Evolutionary conservation across 176 grass and related monocot species (phyloP), one percentile per base, ranked within the genome.

Genomic region (Musa troglodytarum): DNA sequence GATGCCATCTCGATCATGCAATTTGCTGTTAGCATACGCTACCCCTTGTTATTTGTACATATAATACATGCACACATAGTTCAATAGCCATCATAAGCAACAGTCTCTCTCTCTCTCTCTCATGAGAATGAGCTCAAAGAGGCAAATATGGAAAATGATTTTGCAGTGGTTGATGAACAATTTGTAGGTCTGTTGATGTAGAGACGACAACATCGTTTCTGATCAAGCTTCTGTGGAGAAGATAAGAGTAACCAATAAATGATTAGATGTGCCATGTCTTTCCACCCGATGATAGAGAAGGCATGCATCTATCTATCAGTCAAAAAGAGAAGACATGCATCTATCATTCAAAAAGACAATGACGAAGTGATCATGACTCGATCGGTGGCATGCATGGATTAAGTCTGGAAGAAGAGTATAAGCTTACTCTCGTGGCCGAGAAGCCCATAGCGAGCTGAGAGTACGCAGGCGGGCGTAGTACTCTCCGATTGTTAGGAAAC

Each of bases 361-460:
- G 34, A 43, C 6, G 34, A 6, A 43, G 15, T 70, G 34, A 62
- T 22, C 58, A 21, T n/a, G n/a, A 61, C 1, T 16, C 0, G 5
- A 61, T 62, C 57, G 20, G 17, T 62, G 15, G 13, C 57, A 62
- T 15, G 20, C 20, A n/a, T 7, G 20, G 17, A 15, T 62, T 7
- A 17, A 21, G 15, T 15, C 2, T 49, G 29, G 26, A 50, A 69
- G 13, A 69, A 49, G 8, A 58, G 54, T 1, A 75, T 53, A 53
- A 79, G 72, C 81, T 88, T 94, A 99, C 96, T 99, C 81, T 75
- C 51, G 84, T 71, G 95, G 84, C 59, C 86, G 88, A 78, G 96
- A 89, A 86, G 76, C 76, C 95, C 96, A 99, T 25, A 92, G 86
- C 54, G 84, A 92, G 81, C 96, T 95, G 74, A 99, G 96, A 72